phyloP scores from a whole-genome alignment of 2,329 filamentous ascomycete species.

The Phialophora chinensis region DNA sequence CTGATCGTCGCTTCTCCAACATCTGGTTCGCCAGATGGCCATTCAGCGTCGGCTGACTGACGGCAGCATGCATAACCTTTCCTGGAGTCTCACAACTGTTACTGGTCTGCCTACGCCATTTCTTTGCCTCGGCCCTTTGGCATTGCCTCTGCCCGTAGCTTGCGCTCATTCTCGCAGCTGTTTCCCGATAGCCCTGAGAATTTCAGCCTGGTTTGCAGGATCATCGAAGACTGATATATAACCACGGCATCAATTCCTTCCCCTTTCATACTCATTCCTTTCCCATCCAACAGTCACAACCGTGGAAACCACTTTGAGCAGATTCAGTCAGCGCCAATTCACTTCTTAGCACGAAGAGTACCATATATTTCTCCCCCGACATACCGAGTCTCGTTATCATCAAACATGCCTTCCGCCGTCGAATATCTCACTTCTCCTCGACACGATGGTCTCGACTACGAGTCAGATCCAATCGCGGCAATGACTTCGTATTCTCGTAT shows the following conservation, averaged over 20 bases:
- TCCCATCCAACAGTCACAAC: background rate
- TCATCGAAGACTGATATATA: conserved; percentile 18
- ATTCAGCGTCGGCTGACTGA: conserved; percentile 21
- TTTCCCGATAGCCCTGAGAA: background rate
- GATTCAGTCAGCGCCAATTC: background rate
- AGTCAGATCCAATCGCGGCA: conserved; percentile 37
- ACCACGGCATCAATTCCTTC: conserved; percentile 1
- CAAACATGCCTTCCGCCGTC: conserved; percentile 37
- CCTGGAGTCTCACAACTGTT: conserved; percentile 13
- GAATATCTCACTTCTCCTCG: conserved; percentile 35
- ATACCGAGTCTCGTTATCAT: background rate
- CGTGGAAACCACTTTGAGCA: background rate
- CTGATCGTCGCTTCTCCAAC: conserved; percentile 25
- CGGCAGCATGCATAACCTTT: conserved; percentile 31
- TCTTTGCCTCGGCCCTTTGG: conserved; percentile 10
- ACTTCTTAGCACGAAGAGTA: background rate
- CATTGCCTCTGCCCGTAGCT: conserved; percentile 6
- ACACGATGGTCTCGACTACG: conserved; percentile 31
- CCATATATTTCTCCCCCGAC: background rate
- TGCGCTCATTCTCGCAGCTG: background rate
- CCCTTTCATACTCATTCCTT: background rate
- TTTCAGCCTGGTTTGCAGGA: conserved; percentile 19
- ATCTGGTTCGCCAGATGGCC: conserved; percentile 21
- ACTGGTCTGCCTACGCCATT: conserved; percentile 19
- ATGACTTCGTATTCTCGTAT: conserved; percentile 59